Percentiles rank a stretch among this genome's conserved stretches.
Conservation (phyloP, 306 rosid genomes). For the Vigna hirtella region DNA sequence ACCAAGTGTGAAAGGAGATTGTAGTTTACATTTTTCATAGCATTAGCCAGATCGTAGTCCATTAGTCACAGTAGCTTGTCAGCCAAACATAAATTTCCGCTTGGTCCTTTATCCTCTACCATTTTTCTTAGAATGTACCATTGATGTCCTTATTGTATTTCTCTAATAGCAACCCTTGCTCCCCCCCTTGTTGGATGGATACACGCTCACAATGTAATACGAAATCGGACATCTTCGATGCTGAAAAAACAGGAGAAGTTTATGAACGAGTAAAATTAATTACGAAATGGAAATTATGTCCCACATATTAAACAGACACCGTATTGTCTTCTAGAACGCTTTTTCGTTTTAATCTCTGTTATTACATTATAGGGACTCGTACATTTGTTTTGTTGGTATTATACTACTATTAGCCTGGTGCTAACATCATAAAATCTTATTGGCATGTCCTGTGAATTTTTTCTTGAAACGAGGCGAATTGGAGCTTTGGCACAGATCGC, state of each 20-base stretch:
- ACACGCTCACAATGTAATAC: background rate
- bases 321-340: no score
- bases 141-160: background rate
- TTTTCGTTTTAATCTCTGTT: background rate
- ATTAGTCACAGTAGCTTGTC: background rate
- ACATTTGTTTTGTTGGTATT: background rate
- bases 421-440: background rate
- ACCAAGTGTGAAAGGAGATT: background rate
- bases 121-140: background rate
- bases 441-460: background rate
- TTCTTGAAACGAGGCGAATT: background rate
- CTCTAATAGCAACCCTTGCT: background rate
- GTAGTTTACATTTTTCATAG: background rate
- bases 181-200: background rate
- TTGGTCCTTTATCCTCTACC: background rate
- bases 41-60: background rate
- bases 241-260: background rate
- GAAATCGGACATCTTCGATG: no score
- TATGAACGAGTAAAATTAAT: background rate
- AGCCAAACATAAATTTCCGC: background rate
- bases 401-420: background rate
- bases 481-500: background rate
- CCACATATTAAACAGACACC: background rate
- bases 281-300: background rate
- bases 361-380: background rate